These are phyloP conservation scores for Plasmopara halstedii DNA, from an alignment of 352 stramenopile genomes.

Conservation along the genomic window DNA sequence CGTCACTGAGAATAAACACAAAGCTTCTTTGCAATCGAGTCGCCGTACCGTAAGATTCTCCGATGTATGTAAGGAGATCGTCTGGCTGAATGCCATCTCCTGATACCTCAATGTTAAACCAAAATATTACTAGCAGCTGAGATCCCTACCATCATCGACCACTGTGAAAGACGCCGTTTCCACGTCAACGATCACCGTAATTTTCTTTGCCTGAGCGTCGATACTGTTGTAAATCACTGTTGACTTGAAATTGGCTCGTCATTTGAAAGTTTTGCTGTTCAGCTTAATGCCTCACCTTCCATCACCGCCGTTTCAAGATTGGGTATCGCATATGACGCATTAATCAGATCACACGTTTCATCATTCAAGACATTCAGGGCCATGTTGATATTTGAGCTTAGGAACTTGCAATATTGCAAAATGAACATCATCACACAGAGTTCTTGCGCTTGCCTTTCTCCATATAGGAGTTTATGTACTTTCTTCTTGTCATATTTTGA, in stretches of 20 bases:
- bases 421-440: neutral
- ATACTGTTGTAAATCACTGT: slow-evolving; percentile 71
- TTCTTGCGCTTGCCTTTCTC: slow-evolving; percentile 17
- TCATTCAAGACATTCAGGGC: slow-evolving; percentile 23
- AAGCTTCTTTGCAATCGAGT: neutral
- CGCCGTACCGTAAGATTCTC: slow-evolving; percentile 33
- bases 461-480: no score
- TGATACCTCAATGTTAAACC: slow-evolving; percentile 7
- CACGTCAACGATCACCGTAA: slow-evolving; percentile 40
- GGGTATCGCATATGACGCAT: slow-evolving; percentile 53
- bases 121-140: neutral
- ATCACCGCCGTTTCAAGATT: slow-evolving; percentile 49
- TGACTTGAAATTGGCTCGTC: neutral
- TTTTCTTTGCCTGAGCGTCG: slow-evolving; percentile 42
- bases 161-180: slow-evolving; percentile 45
- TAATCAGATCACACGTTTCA: slow-evolving; percentile 36
- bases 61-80: slow-evolving; percentile 40
- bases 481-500: neutral
- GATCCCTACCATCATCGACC: slow-evolving; percentile 50
- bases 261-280: neutral
- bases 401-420: slow-evolving; percentile 4
- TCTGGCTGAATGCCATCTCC: slow-evolving; percentile 53
- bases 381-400: slow-evolving; percentile 8
- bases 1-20: neutral
- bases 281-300: slow-evolving; percentile 47